Evolutionary conservation across 306 rosid species (phyloP).

Genomic region (Comarum palustre): DNA sequence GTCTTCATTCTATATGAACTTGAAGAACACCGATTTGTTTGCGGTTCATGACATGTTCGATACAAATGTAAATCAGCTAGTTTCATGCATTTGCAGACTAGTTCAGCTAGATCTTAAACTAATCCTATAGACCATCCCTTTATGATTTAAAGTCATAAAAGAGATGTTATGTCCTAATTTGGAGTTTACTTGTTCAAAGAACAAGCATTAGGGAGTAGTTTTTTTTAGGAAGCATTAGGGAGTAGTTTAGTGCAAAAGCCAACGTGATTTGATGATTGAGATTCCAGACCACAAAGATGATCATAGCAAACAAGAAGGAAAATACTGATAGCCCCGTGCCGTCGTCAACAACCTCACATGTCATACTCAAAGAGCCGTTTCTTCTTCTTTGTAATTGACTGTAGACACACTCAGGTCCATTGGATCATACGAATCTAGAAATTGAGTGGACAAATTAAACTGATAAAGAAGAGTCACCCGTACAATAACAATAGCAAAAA

Average conservation of each 20-base stretch:
- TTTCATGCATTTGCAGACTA: no score
- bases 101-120: no score
- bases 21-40: no score
- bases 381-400: not conserved
- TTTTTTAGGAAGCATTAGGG: not conserved
- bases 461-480: not conserved
- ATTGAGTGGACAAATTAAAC: not conserved
- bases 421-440: not conserved
- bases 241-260: not conserved
- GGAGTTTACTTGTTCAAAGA: not conserved
- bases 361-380: not conserved
- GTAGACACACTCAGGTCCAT: not conserved
- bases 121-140: no score
- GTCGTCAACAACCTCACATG: constrained; percentile 15
- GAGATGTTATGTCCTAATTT: not conserved
- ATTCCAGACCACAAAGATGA: not conserved
- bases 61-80: no score
- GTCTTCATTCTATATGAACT: no score
- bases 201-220: not conserved
- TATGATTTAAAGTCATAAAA: not conserved
- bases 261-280: not conserved
- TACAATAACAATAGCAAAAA: no score
- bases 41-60: no score
- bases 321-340: not conserved
- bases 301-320: no score